Base-by-base conservation (phyloP, 176 grass and related monocot species). In the Carex scoparia region DNA sequence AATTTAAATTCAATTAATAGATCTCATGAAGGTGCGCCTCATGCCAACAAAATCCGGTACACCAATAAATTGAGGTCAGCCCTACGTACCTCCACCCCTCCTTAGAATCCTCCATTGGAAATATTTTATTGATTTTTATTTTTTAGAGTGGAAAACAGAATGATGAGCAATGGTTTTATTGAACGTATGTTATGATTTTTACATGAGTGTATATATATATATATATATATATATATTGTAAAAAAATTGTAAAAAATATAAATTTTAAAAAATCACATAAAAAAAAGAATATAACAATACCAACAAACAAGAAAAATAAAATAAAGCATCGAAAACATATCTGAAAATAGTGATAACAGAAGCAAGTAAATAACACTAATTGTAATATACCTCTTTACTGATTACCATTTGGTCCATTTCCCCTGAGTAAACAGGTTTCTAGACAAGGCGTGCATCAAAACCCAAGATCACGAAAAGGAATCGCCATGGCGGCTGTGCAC, bases 361-460 rank as follows among this genome's bases (percentile, higher is more conserved):
- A 66, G 2, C n/a, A 62, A 62, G 48, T 51, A 59, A 59, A 15
- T 16, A 61, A 61, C 11, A 35, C 31, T 40, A 69, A 69, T 0
- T 1, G 2, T 69, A 69, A 69, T 69, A 69, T 40, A 18, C 13
- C 65, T 61, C 3, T 73, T 48, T 77, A 77, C 4, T 78, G 33
- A 78, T 32, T 78, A 33, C 14, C 6, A 16, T 18, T 16, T 16
- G 33, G 33, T 35, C 14, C 6, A 16, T 18, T 33, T 16, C 10
- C 7, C 16, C 14, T 46, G 19, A 61, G 4, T 23, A 49, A 31
- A 32, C 8, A 94, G 94, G 82, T 94, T 97, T 73, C 69, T 97
- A 81, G 91, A 97, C 86, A 97, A 97, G 63, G 94, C 94, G 0
- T 97, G 94, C 88, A 74, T 92, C 62, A 94, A 90, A 35, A 65